Evolutionary conservation across 2,329 filamentous ascomycete species (phyloP), one percentile per base, ranked within the genome.

Genomic region (Claviceps sp.): DNA sequence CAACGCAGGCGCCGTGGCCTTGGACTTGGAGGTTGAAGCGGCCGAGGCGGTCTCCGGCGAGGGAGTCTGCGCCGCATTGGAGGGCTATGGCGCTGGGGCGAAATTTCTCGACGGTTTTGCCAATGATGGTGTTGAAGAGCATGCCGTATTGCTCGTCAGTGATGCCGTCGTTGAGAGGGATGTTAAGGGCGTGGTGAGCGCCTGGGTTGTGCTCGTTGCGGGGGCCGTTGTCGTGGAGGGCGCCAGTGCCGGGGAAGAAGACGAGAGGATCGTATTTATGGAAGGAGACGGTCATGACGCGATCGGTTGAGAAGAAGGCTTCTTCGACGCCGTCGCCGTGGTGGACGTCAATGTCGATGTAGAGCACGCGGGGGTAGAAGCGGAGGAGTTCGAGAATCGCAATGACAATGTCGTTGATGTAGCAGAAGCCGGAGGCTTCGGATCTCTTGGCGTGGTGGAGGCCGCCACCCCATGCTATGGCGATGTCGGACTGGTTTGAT

Each of bases 371-470:
- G 16, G 89, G 82, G 60, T 90, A 81, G 62, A 84, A 79, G 34
- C 87, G 84, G 16, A 97, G 75, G 9, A 98, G 78, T 65, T 96
- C 86, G 40, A 97, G 77, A 60, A 96, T 93, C 38, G 87, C 89
- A 47, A 98, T 78, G 53, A 97, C 93, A 61, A 97, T 97, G 68
- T 98, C 93, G 67, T 98, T 98, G 71, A 97, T 89, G 71, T 98
- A 98, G 72, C 93, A 98, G 69, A 98, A 98, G 0, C 93, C 93
- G 14, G 86, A 91, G 0, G 93, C 91, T 69, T 95, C 89, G 50
- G 85, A 81, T 65, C 91, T 93, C 69, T 97, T 96, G 46, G 93
- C 93, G 63, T 98, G 93, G 67, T 98, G 93, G 34, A 98, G 78
- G 11, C 93, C 93, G 38, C 93, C 93, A 18, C 89, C 93, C 93